Evolutionary conservation across 495 filamentous ascomycete species (phyloP), one percentile per base, ranked within the genome.

Genomic region (Lasiosphaeriaceae sp.): DNA sequence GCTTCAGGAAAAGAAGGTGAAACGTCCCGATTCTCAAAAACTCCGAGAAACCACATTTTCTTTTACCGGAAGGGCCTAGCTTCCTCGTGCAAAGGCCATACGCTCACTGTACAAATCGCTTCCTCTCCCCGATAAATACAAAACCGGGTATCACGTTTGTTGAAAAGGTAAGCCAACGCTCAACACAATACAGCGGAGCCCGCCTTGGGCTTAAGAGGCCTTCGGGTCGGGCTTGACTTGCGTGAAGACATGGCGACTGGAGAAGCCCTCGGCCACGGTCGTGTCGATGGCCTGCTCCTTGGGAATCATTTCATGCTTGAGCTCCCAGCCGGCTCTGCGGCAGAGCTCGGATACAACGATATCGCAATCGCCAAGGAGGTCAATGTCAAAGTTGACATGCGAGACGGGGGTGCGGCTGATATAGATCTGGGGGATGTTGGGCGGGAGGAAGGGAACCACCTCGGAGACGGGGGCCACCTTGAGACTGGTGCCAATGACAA

Each of bases 391-490:
- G 60, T 92, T 88, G 52, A 95, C 86, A 66, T 97, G 94, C 5
- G 78, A 79, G 23, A 96, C 90, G 22, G 90, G 88, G 77, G 88
- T 91, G 52, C 91, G 83, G 17, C 86, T 91, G 59, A 99, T 94
- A 71, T 93, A 97, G 56, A 99, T 90, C 69, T 97, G 94, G 3
- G 94, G 94, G 21, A 97, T 85, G 22, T 88, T 66, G 16, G 83
- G 72, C 0, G 91, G 90, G 11, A 97, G 63, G 35, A 89, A 86
- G 2, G 88, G 84, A 1, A 92, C 89, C 21, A 97, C 90, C 72
- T 97, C 93, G 31, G 86, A 89, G 7, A 98, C 94, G 23, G 94
- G 94, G 3, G 92, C 92, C 3, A 98, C 94, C 68, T 97, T 96
- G 61, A 98, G 80, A n/a, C 86, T 91, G 1, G 94, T 97, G 47